Base-by-base conservation (phyloP, 2,329 filamentous ascomycete species). In the Cordyceps pruinosa region DNA sequence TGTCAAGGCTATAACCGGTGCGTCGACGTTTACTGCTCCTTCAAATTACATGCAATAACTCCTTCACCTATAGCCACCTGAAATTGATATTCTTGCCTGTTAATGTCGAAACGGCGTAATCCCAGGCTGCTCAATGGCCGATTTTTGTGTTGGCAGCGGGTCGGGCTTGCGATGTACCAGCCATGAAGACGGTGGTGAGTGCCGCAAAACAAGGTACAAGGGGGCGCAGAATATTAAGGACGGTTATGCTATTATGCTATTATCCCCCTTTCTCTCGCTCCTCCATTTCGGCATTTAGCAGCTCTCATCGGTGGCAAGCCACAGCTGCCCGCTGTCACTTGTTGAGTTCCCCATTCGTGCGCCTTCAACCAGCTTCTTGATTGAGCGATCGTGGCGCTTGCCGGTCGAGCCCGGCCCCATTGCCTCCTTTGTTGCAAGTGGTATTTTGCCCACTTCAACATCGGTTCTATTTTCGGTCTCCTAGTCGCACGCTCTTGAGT, bases 331-430 rank as follows among this genome's bases (percentile, higher is more conserved):
- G 5, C 23, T n/a, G 1, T 37, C n/a, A 23, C 25, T 32, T 19
- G 41, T 15, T 25, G 15, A 15, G 23, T 15, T n/a, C 45, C 23
- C 19, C 28, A 53, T 23, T 8, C 9, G 13, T 17, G 41, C 41
- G 41, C 12, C 23, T 21, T 48, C 17, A 9, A 23, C 23, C 42
- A 55, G 51, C 51, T 55, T 47, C 52, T 47, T 37, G 30, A 47
- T 55, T 39, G 52, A 47, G 52, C 42, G 42, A 47, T 55, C 26
- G 39, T 45, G 42, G 52, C 51, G 51, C 19, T 35, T 46, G 23
- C 15, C 10, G 17, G 10, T 7, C 2, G 13, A 12, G 4, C n/a
- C 35, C 37, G 37, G 5, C 3, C 9, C 3, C 23, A 7, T 21
- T 41, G 7, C n/a, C 3, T 21, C 3, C 23, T 21, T 21, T 41